Evolutionary conservation across 345 rosid species (phyloP).

Genomic region (Angophora floribunda): DNA sequence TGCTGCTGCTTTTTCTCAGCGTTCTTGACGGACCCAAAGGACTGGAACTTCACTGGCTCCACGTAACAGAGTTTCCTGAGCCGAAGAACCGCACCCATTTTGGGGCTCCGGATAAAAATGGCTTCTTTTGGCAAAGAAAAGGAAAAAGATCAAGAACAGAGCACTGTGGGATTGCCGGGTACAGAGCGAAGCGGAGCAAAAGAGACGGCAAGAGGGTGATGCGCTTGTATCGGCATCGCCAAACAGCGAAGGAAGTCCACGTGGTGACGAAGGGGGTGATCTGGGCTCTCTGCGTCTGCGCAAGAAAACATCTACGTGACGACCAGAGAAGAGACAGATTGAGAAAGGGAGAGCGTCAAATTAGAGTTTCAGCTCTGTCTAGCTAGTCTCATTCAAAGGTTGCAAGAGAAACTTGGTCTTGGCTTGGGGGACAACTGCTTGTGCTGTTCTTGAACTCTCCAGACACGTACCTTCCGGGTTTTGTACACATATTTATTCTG

Average conservation of each 20-base stretch:
- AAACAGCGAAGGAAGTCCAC: background rate
- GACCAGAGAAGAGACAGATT: background rate
- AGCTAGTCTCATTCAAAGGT: background rate
- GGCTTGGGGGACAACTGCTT: background rate
- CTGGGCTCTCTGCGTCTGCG: background rate
- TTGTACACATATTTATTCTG: background rate
- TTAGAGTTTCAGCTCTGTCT: background rate
- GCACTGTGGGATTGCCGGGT: background rate
- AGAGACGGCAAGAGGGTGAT: background rate
- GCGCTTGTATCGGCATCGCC: background rate
- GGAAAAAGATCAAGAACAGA: background rate
- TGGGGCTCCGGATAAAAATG: background rate
- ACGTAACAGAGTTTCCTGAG: slow-evolving; percentile 37
- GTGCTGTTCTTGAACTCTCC: background rate
- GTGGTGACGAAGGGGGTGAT: background rate
- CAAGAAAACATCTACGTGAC: background rate
- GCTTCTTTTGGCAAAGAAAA: background rate
- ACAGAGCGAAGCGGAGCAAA: background rate
- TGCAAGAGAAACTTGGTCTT: background rate
- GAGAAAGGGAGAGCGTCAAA: background rate
- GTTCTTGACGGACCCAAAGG: slow-evolving; percentile 2
- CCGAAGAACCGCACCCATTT: slow-evolving; percentile 42
- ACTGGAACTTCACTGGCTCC: slow-evolving; percentile 18
- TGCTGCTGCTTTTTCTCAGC: background rate
- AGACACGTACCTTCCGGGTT: background rate